These are phyloP conservation scores for Tolypocladium album DNA, from an alignment of 2,329 filamentous ascomycete genomes.

Conservation along the genomic window DNA sequence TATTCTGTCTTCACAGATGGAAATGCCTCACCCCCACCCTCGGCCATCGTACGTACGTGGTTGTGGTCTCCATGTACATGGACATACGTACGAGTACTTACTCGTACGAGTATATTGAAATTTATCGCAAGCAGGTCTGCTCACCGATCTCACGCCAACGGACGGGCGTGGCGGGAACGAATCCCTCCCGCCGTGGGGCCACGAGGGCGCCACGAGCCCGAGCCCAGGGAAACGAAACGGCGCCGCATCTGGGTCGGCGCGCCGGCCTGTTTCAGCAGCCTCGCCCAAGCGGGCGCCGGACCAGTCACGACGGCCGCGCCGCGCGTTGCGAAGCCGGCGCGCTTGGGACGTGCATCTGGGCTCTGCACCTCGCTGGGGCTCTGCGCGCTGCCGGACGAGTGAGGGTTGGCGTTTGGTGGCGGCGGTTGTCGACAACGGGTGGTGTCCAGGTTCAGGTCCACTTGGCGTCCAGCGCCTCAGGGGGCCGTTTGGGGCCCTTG, in stretches of 20 bases:
- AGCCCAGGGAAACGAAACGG: not conserved
- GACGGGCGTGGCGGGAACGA: not conserved
- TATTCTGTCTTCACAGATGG: too few species aligned
- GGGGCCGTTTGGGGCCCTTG: not conserved
- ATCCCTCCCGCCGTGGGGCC: not conserved
- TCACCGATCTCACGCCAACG: too few species aligned
- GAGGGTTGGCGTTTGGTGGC: not conserved
- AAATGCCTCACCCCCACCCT: too few species aligned
- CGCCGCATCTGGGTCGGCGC: not conserved
- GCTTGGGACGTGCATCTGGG: not conserved
- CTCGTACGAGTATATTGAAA: too few species aligned
- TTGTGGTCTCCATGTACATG: too few species aligned
- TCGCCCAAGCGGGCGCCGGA: not conserved
- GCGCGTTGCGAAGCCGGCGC: too few species aligned
- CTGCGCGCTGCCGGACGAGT: not conserved
- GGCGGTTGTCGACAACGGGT: not conserved
- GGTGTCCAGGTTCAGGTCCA: not conserved
- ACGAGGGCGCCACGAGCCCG: not conserved
- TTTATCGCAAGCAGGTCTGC: too few species aligned
- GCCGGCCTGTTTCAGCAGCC: not conserved
- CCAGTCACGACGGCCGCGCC: not conserved
- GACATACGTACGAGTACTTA: too few species aligned
- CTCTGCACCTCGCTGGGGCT: too few species aligned
- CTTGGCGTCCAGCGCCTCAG: not conserved
- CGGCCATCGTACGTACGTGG: too few species aligned